Conservation (phyloP, 306 rosid species). For the Trichosanthes cucumerina region DNA sequence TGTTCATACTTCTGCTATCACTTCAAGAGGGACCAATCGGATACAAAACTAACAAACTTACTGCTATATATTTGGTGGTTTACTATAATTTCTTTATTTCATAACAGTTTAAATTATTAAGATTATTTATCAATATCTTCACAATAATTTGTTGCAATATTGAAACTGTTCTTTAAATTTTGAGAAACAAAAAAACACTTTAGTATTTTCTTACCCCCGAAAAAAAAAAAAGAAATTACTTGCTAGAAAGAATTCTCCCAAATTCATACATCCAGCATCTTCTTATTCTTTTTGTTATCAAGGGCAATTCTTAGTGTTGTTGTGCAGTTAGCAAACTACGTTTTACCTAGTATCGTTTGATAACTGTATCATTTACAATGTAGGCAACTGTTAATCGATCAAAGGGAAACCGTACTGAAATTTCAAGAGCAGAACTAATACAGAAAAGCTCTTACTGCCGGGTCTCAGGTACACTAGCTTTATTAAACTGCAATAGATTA, state of each 20-base stretch:
- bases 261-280: neutral
- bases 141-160: neutral
- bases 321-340: neutral
- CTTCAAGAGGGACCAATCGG: neutral
- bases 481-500: neutral
- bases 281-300: neutral
- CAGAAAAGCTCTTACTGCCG: conserved; percentile 92
- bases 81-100: neutral
- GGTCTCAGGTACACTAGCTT: conserved; percentile 55
- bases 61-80: neutral
- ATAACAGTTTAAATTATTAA: neutral
- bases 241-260: neutral
- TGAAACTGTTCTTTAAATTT: neutral
- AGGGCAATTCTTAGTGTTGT: neutral
- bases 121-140: neutral
- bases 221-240: neutral
- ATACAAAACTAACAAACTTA: neutral
- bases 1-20: neutral
- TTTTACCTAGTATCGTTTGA: neutral
- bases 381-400: conserved; percentile 85
- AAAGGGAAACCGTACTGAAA: conserved; percentile 72
- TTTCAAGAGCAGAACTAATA: conserved; percentile 65
- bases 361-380: conserved; percentile 7
- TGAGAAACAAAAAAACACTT: neutral
- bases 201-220: too few species aligned